Conservation (phyloP, 1,284 basidiomycete genomes). For the Cryptococcus hybrid region DNA sequence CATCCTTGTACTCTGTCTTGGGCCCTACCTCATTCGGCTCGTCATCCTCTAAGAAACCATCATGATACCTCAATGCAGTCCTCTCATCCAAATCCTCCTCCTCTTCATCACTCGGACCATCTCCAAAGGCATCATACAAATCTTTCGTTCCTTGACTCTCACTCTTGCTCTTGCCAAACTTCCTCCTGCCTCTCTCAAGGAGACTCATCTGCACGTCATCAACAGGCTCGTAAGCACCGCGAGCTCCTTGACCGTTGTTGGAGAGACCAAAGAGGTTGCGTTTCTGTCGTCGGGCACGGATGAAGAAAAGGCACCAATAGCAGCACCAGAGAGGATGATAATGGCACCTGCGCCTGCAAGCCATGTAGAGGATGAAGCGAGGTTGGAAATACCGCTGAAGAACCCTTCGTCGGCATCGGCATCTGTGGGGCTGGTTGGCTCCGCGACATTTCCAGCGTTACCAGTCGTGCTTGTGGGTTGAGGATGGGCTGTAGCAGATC, state of each 20-base stretch:
- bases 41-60: slow-evolving; percentile 48
- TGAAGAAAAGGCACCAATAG: slow-evolving; percentile 59
- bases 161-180: slow-evolving; percentile 53
- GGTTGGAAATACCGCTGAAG: slow-evolving; percentile 75
- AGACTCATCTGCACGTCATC: slow-evolving; percentile 70
- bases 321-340: slow-evolving; percentile 60
- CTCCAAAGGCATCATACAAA: slow-evolving; percentile 88
- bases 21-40: slow-evolving; percentile 11
- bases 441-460: slow-evolving; percentile 10
- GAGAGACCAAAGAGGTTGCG: slow-evolving; percentile 46
- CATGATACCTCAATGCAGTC: slow-evolving; percentile 45
- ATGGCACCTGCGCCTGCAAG: slow-evolving; percentile 77
- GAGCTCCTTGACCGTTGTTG: slow-evolving; percentile 41
- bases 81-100: slow-evolving; percentile 26
- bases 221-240: slow-evolving; percentile 66
- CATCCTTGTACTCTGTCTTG: slow-evolving; percentile 24
- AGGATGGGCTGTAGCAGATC: slow-evolving; percentile 13
- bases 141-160: slow-evolving; percentile 57
- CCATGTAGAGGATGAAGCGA: slow-evolving; percentile 77
- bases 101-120: slow-evolving; percentile 51
- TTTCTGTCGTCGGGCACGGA: slow-evolving; percentile 60
- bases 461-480: slow-evolving; percentile 8
- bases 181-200: slow-evolving; percentile 51
- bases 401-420: slow-evolving; percentile 68
- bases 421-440: slow-evolving; percentile 18